phyloP scores from a whole-genome alignment of 1,284 basidiomycete species.

The Leccinum griseonigrum region DNA sequence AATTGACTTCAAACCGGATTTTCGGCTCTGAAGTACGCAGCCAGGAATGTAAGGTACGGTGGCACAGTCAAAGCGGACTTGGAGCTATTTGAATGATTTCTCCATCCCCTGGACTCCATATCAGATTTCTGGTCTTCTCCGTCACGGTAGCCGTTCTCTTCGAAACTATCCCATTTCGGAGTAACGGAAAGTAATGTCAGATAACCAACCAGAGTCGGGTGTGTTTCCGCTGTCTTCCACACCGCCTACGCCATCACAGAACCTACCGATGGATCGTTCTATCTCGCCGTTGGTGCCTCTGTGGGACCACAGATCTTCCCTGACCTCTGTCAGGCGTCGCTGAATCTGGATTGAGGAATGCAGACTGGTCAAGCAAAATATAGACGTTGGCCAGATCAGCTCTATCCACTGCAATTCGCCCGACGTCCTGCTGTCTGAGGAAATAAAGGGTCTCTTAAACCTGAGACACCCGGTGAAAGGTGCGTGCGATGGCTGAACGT shows the following conservation, averaged over 20 bases:
- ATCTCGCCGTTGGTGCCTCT: slow-evolving; percentile 76
- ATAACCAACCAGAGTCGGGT: background rate
- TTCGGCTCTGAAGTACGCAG: slow-evolving; percentile 84
- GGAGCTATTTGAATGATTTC: slow-evolving; percentile 68
- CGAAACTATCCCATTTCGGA: background rate
- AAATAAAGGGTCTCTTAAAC: background rate
- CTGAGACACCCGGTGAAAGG: background rate
- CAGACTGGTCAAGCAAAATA: slow-evolving; percentile 76
- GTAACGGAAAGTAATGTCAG: background rate
- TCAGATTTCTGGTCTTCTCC: slow-evolving; percentile 85
- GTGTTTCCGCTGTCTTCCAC: background rate
- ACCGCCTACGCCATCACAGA: slow-evolving; percentile 59
- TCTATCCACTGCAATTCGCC: slow-evolving; percentile 74
- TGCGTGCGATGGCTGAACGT: background rate
- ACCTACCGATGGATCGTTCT: slow-evolving; percentile 65
- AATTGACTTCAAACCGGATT: slow-evolving; percentile 80
- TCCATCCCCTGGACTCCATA: slow-evolving; percentile 79
- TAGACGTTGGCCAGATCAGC: slow-evolving; percentile 87
- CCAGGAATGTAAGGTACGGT: slow-evolving; percentile 46
- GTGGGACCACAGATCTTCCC: slow-evolving; percentile 88
- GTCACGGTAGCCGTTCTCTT: slow-evolving; percentile 44
- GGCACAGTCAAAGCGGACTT: slow-evolving; percentile 3
- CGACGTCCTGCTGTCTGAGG: slow-evolving; percentile 39
- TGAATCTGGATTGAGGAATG: slow-evolving; percentile 82
- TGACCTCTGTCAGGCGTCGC: slow-evolving; percentile 74